Conservation (phyloP, 148 eudicot genomes). For the Beta vulgaris region DNA sequence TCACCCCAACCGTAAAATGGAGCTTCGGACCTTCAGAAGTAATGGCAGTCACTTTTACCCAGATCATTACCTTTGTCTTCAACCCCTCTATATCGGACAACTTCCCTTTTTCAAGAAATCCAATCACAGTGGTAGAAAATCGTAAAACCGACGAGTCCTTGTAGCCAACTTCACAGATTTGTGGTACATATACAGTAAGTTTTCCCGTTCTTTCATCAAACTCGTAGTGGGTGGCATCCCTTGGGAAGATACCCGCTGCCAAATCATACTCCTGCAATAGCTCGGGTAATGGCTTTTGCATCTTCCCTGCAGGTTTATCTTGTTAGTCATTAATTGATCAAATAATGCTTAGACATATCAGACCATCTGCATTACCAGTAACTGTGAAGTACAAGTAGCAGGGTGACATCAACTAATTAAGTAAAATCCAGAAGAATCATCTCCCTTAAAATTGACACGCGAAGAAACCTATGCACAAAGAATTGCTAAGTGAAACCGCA, state of each 20-base stretch:
- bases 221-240: conserved; percentile 92
- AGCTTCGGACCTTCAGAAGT: conserved; percentile 69
- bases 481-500: not conserved
- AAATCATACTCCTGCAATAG: conserved; percentile 84
- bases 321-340: not conserved
- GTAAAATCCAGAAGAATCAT: not conserved
- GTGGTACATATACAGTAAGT: conserved; percentile 71
- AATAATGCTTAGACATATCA: not conserved
- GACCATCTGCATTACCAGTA: not conserved
- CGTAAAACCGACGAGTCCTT: conserved; percentile 83
- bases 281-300: conserved; percentile 88
- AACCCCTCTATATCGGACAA: conserved; percentile 81
- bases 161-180: conserved; percentile 87
- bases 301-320: conserved; percentile 55
- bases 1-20: conserved; percentile 75
- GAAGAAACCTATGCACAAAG: not conserved
- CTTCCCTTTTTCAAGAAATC: conserved; percentile 87
- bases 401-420: not conserved
- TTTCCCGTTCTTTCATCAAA: conserved; percentile 76
- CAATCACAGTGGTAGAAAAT: conserved; percentile 74
- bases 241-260: conserved; percentile 85
- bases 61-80: conserved; percentile 82
- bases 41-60: conserved; percentile 81
- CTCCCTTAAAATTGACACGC: not conserved
- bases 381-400: not conserved